These are phyloP conservation scores for Stachybotrys echinatus DNA, from an alignment of 2,329 filamentous ascomycete species.

Conservation along the genomic window DNA sequence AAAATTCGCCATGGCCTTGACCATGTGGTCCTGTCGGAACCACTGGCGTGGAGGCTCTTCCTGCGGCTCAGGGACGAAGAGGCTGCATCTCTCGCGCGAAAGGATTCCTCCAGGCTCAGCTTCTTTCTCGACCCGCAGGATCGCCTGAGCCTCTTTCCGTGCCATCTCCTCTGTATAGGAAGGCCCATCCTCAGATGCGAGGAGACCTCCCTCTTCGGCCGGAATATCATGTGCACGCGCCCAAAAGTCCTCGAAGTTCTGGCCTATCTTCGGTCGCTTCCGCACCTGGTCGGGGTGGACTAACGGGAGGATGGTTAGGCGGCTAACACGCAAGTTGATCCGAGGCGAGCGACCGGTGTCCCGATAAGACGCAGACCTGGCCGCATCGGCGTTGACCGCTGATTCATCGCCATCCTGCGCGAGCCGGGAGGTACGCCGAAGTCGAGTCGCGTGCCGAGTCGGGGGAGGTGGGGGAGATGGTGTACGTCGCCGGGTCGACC, in stretches of 20 bases:
- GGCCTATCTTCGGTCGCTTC: slow-evolving; percentile 45
- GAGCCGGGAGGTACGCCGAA: slow-evolving; percentile 36
- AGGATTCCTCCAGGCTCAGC: slow-evolving; percentile 71
- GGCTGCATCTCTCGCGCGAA: slow-evolving; percentile 62
- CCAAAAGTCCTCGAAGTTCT: slow-evolving; percentile 55
- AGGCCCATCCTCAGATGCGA: slow-evolving; percentile 48
- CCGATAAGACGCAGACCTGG: slow-evolving; percentile 9
- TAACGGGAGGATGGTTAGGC: slow-evolving; percentile 41
- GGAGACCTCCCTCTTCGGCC: slow-evolving; percentile 54
- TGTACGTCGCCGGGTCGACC: slow-evolving; percentile 32
- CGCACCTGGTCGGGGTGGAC: slow-evolving; percentile 55
- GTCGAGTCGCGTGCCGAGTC: slow-evolving; percentile 34
- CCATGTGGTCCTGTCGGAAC: slow-evolving; percentile 81
- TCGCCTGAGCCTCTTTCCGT: slow-evolving; percentile 61
- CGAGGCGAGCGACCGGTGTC: slow-evolving; percentile 30
- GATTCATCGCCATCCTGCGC: slow-evolving; percentile 16
- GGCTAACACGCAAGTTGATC: slow-evolving; percentile 42
- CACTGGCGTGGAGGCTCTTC: slow-evolving; percentile 76
- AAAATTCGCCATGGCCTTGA: slow-evolving; percentile 74
- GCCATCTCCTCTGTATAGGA: slow-evolving; percentile 58
- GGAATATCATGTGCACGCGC: slow-evolving; percentile 42
- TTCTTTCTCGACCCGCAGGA: slow-evolving; percentile 67
- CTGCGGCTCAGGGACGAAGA: slow-evolving; percentile 65
- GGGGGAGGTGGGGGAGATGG: slow-evolving; percentile 33
- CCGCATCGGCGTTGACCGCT: slow-evolving; percentile 6